Evolutionary conservation across 495 filamentous ascomycete genomes (phyloP), one percentile per base, ranked within the genome.

Genomic region (Acidiella bohemica): DNA sequence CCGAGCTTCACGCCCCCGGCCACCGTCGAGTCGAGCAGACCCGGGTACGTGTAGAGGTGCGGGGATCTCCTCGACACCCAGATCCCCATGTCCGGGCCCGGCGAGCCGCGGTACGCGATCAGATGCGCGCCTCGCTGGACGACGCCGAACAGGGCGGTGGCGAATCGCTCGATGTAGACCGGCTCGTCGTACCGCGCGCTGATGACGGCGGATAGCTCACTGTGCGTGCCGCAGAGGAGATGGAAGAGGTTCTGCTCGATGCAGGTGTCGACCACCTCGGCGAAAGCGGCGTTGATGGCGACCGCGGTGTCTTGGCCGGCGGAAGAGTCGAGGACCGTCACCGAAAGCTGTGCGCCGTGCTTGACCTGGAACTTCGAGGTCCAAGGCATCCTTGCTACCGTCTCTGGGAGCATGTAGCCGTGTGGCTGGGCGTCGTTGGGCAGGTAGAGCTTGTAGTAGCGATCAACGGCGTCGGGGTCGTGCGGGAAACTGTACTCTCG

Each of bases 11-110:
- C 53, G 9, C 71, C 70, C 6, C 72, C 72, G 4, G 67, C 74
- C 0, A 76, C 73, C 0, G 71, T 66, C 1, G 49, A 60, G 51
- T 77, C 73, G 4, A 79, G 63, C 61, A 63, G 63, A 4, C 60
- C 58, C 1, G 71, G 68, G 36, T 65, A 73, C 0, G 66, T 72
- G 31, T 62, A 62, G 31, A 70, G 59, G 14, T 59, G 53, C 9
- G 49, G 39, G 12, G 64, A 55, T 4, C 75, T 59, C 5, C 64
- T 52, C 2, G 65, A 57, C 16, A 76, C 61, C 72, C 74, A 79
- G 28, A 75, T 46, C 22, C 58, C 62, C 32, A 66, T 41, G 29
- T 47, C 48, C 13, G 41, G 42, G 2, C 50, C 41, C 5, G 44
- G 34, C 0, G 50, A 49, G 7, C 39, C 32, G 7, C 49, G 55